A percentile compares a stretch with the other conserved stretches of the same genome.
These are phyloP conservation scores for Lignosus rhinocerotis DNA, from an alignment of 1,284 basidiomycete species.

Conservation along the genomic window DNA sequence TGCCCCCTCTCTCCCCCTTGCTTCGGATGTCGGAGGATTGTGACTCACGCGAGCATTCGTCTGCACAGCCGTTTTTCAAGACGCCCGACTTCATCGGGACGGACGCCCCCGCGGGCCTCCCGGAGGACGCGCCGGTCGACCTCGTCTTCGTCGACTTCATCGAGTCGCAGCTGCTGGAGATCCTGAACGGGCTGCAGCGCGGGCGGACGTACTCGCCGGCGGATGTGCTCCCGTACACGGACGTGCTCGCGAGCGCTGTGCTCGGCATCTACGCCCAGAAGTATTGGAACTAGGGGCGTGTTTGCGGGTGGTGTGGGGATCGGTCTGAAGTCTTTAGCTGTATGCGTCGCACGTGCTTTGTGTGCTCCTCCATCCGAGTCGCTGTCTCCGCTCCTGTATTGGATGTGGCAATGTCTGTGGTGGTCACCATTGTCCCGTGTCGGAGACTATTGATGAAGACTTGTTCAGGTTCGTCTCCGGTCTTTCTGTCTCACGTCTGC, in stretches of 20 bases:
- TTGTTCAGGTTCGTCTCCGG: too few species aligned
- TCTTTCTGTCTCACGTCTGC: too few species aligned
- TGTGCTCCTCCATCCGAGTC: too few species aligned
- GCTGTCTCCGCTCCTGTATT: background rate
- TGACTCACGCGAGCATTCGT: background rate
- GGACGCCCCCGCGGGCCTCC: slow-evolving; percentile 45
- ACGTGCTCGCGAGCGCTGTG: slow-evolving; percentile 48
- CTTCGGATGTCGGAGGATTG: background rate
- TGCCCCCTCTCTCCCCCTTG: background rate
- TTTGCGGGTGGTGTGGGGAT: background rate
- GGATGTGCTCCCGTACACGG: slow-evolving; percentile 55
- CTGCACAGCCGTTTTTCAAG: slow-evolving; percentile 44
- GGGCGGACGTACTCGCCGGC: slow-evolving; percentile 47
- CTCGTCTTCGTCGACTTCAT: slow-evolving; percentile 75
- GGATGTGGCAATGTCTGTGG: too few species aligned
- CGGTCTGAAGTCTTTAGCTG: too few species aligned
- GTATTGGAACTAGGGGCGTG: slow-evolving; percentile 54
- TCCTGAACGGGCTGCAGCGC: slow-evolving; percentile 58
- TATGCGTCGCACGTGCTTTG: too few species aligned
- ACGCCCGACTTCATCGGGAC: slow-evolving; percentile 63
- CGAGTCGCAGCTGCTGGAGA: slow-evolving; percentile 47
- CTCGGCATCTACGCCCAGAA: slow-evolving; percentile 63
- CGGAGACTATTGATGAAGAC: too few species aligned
- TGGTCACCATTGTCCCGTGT: too few species aligned
- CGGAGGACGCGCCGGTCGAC: slow-evolving; percentile 55